Conservation (phyloP, 306 rosid species). For the Quercus aquifolioides region DNA sequence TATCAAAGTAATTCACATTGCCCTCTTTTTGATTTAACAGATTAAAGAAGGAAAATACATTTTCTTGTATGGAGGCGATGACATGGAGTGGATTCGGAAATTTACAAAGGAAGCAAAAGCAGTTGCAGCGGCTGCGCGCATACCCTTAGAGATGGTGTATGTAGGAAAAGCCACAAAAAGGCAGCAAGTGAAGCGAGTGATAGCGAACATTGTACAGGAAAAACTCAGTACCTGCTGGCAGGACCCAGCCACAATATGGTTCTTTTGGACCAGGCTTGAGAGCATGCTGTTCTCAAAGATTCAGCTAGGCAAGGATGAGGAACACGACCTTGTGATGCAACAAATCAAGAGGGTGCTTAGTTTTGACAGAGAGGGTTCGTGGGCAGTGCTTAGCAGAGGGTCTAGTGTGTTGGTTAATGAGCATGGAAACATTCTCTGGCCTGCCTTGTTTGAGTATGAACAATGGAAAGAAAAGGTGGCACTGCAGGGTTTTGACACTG, state of each 20-base stretch:
- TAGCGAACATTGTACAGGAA: constrained; percentile 18
- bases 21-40: constrained; percentile 16
- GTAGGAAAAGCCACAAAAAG: constrained; percentile 54
- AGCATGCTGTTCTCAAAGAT: constrained; percentile 68
- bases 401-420: constrained; percentile 41
- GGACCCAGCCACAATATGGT: constrained; percentile 40
- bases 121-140: constrained; percentile 29
- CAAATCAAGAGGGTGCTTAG: constrained; percentile 49
- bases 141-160: constrained; percentile 51
- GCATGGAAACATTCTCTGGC: constrained; percentile 30
- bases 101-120: constrained; percentile 45
- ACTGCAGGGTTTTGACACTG: constrained; percentile 35
- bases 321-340: constrained; percentile 39
- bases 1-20: not conserved
- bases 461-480: constrained; percentile 37
- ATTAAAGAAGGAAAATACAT: constrained; percentile 47
- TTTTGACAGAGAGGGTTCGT: constrained; percentile 46
- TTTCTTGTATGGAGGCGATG: constrained; percentile 58
- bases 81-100: constrained; percentile 43
- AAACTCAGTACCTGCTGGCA: constrained; percentile 25
- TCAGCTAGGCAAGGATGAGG: constrained; percentile 39
- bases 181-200: constrained; percentile 38
- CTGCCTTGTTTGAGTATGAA: constrained; percentile 39
- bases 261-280: constrained; percentile 52
- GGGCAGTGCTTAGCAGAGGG: constrained; percentile 52